Conservation (phyloP, 176 grass and related monocot genomes). For the Oryza australiensis region DNA sequence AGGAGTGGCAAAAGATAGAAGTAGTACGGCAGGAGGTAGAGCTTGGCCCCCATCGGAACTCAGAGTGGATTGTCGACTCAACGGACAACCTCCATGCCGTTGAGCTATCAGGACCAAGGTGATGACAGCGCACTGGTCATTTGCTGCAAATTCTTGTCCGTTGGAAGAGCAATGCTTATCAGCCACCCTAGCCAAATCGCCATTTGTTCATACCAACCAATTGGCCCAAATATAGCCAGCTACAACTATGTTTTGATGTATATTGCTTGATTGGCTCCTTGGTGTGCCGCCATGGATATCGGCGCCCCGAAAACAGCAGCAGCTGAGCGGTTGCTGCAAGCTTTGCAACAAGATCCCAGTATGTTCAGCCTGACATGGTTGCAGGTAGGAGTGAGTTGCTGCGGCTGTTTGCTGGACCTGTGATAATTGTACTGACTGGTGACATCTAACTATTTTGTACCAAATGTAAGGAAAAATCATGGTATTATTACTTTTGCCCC, state of each 20-base stretch:
- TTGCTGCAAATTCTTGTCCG: slow-evolving; percentile 38
- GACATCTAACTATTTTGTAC: slow-evolving; percentile 40
- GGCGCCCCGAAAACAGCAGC: not conserved
- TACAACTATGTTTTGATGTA: slow-evolving; percentile 19
- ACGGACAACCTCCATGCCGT: slow-evolving; percentile 73
- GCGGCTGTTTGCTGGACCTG: slow-evolving; percentile 4
- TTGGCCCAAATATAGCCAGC: slow-evolving; percentile 29
- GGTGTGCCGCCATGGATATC: not conserved
- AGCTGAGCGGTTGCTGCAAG: slow-evolving; percentile 6
- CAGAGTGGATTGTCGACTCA: slow-evolving; percentile 78
- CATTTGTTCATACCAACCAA: slow-evolving; percentile 62
- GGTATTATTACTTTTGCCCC: not conserved
- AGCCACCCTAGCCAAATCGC: slow-evolving; percentile 24
- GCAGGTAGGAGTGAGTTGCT: not conserved
- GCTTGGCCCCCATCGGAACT: slow-evolving; percentile 48
- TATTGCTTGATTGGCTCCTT: slow-evolving; percentile 21
- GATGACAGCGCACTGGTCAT: slow-evolving; percentile 22
- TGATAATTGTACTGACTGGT: slow-evolving; percentile 32
- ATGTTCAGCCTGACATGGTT: slow-evolving; percentile 21
- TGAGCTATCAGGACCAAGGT: slow-evolving; percentile 79
- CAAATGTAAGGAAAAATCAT: slow-evolving; percentile 32
- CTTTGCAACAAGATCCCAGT: not conserved
- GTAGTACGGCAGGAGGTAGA: slow-evolving; percentile 73
- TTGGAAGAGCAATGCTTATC: slow-evolving; percentile 41
- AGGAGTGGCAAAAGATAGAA: slow-evolving; percentile 90